Evolutionary conservation across 2,329 filamentous ascomycete species (phyloP), one percentile per base, ranked within the genome.

Genomic region (Sarocladium brachiariae): DNA sequence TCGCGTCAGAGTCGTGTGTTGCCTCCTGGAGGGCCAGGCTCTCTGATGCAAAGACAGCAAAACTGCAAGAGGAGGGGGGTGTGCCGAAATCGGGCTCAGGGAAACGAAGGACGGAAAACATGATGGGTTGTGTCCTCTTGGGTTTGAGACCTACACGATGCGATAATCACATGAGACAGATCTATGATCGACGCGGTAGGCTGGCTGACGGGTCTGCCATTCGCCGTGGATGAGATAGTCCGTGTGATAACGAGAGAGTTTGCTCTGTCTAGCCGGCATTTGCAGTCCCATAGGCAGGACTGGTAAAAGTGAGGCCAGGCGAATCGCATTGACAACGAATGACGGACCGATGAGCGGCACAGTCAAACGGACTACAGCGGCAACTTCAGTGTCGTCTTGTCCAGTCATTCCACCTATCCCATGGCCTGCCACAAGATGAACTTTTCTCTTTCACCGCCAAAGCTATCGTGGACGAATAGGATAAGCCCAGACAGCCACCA

Each of bases 391-490:
- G 18, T 14, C 43, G 7, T 47, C 43, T 31, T 6, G 21, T 19
- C 43, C 25, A 47, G 43, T 47, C 24, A 47, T 47, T 30, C 16
- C n/a, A 47, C 2, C 43, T 25, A 10, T 47, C 24, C n/a, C 25
- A 19, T 47, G 4, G 18, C 27, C 19, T 25, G 25, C 39, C 39
- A 27, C 23, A 25, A n/a, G 39, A 43, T 27, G 27, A 33, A 47
- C 25, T 9, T 30, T 33, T n/a, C n/a, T n/a, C n/a, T 14, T 47
- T 47, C 43, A 47, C 43, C 43, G 43, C 43, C 43, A 31, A 21
- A 30, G n/a, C 24, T n/a, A 33, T 4, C 16, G n/a, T 30, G 21
- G 16, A 21, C 25, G 43, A 47, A 45, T 45, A 30, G 39, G 39
- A 30, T 27, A 10, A n/a, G 4, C 5, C 7, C 5, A 41, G 16